Conservation (phyloP, 2,329 filamentous ascomycete genomes). For the Microthyrium microscopicum region DNA sequence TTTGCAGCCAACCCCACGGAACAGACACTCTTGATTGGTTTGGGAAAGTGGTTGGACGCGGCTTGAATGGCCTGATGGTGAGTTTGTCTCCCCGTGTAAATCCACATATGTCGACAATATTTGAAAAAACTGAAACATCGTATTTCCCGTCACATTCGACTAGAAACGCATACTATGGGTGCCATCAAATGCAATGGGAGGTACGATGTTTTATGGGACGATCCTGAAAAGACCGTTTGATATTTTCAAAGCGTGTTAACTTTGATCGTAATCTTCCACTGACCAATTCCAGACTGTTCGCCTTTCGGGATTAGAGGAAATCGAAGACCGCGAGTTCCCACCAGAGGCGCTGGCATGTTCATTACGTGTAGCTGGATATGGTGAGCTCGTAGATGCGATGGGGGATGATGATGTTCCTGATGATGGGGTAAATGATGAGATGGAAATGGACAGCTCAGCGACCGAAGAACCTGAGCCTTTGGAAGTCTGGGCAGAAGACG, state of each 20-base stretch:
- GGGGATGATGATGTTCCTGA: not conserved
- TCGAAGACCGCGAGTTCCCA: constrained; percentile 32
- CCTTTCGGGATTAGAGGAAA: constrained; percentile 32
- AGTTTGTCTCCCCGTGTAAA: too few species aligned
- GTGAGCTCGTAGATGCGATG: not conserved
- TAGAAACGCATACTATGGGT: too few species aligned
- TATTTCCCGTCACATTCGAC: too few species aligned
- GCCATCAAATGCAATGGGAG: too few species aligned
- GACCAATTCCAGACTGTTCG: constrained; percentile 35
- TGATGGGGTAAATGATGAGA: not conserved
- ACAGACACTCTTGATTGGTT: constrained; percentile 28
- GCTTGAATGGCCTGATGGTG: constrained; percentile 37
- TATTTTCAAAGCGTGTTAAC: too few species aligned
- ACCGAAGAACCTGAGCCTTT: not conserved
- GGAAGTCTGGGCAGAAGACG: not conserved
- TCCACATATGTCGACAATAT: too few species aligned
- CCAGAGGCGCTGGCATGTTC: constrained; percentile 33
- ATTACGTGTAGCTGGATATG: constrained; percentile 1
- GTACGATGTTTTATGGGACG: too few species aligned
- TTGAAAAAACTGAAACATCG: too few species aligned
- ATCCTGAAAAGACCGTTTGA: too few species aligned
- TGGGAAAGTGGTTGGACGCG: constrained; percentile 38
- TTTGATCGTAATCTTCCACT: too few species aligned
- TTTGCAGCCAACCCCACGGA: constrained; percentile 10
- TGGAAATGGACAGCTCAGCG: not conserved